These are phyloP conservation scores for Leishmania gerbilli DNA, from an alignment of 208 protist genomes.

Conservation along the genomic window DNA sequence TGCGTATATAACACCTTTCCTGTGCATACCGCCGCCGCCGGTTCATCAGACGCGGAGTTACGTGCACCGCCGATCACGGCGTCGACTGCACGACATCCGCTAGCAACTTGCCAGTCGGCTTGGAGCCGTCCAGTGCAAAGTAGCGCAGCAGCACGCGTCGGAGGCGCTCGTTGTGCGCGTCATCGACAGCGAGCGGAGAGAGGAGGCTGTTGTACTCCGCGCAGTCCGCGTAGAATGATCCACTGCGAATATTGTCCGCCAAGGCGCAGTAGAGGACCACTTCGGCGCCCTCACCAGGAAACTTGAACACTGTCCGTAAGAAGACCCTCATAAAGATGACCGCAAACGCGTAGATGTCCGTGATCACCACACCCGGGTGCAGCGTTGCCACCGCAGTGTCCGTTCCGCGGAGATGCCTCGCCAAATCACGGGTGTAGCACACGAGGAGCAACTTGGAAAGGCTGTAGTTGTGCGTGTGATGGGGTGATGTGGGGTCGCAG, in stretches of 20 bases:
- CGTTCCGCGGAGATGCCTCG: slow-evolving; percentile 34
- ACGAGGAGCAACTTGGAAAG: slow-evolving; percentile 61
- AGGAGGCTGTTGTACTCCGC: slow-evolving; percentile 27
- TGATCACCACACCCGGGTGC: slow-evolving; percentile 55
- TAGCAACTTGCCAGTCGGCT: neutral
- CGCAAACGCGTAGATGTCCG: slow-evolving; percentile 45
- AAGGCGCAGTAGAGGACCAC: slow-evolving; percentile 48
- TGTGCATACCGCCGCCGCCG: neutral
- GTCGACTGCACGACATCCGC: slow-evolving; percentile 5
- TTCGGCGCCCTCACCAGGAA: slow-evolving; percentile 48
- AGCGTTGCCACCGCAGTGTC: slow-evolving; percentile 28
- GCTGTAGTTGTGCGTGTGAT: slow-evolving; percentile 49
- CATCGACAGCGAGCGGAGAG: slow-evolving; percentile 39
- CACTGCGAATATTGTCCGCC: slow-evolving; percentile 29
- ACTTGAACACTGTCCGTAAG: slow-evolving; percentile 59
- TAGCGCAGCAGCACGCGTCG: slow-evolving; percentile 39
- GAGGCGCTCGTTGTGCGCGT: slow-evolving; percentile 35
- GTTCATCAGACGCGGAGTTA: neutral
- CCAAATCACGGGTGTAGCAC: slow-evolving; percentile 55
- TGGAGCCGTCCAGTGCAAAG: slow-evolving; percentile 31
- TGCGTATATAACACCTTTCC: neutral
- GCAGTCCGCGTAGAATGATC: slow-evolving; percentile 52
- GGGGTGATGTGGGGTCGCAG: slow-evolving; percentile 31
- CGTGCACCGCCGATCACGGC: neutral
- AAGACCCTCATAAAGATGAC: slow-evolving; percentile 38